Conservation (phyloP, 768 basidiomycete species). For the Exsudoporus frostii region DNA sequence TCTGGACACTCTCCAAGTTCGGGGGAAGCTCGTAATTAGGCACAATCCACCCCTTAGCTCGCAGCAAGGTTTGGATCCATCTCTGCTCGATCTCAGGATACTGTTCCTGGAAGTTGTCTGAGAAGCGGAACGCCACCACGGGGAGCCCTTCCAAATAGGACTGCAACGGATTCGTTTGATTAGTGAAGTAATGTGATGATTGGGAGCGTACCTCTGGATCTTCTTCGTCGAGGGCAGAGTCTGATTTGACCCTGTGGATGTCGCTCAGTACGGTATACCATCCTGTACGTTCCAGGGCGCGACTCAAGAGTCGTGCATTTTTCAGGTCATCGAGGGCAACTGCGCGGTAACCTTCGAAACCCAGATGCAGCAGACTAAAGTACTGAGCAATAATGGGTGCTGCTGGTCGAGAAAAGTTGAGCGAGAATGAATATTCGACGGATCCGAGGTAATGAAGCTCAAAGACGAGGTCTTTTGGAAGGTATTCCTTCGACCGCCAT, state of each 20-base stretch:
- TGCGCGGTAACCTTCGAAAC: slow-evolving; percentile 50
- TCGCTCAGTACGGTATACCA: slow-evolving; percentile 53
- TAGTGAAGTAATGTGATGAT: not conserved
- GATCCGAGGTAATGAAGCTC: slow-evolving; percentile 51
- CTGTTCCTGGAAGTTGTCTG: slow-evolving; percentile 47
- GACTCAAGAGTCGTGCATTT: slow-evolving; percentile 64
- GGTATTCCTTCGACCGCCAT: slow-evolving; percentile 52
- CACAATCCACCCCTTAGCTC: slow-evolving; percentile 54
- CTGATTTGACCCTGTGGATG: slow-evolving; percentile 44
- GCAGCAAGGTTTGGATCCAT: slow-evolving; percentile 52
- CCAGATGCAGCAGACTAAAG: slow-evolving; percentile 62
- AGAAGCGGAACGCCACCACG: slow-evolving; percentile 54
- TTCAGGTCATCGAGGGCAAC: slow-evolving; percentile 47
- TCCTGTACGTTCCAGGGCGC: slow-evolving; percentile 57
- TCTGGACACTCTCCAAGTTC: slow-evolving; percentile 46
- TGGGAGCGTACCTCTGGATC: slow-evolving; percentile 50
- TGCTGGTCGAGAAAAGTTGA: slow-evolving; percentile 60
- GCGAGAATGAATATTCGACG: slow-evolving; percentile 73
- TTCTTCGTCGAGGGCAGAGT: slow-evolving; percentile 42
- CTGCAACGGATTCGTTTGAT: slow-evolving; percentile 15
- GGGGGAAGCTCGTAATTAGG: slow-evolving; percentile 62
- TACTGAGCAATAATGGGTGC: slow-evolving; percentile 61
- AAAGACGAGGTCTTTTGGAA: slow-evolving; percentile 71
- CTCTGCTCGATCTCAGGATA: slow-evolving; percentile 57
- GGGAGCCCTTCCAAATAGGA: slow-evolving; percentile 50